Base-by-base conservation (phyloP, 2,329 filamentous ascomycete genomes). In the Epichloe brachyelytri region DNA sequence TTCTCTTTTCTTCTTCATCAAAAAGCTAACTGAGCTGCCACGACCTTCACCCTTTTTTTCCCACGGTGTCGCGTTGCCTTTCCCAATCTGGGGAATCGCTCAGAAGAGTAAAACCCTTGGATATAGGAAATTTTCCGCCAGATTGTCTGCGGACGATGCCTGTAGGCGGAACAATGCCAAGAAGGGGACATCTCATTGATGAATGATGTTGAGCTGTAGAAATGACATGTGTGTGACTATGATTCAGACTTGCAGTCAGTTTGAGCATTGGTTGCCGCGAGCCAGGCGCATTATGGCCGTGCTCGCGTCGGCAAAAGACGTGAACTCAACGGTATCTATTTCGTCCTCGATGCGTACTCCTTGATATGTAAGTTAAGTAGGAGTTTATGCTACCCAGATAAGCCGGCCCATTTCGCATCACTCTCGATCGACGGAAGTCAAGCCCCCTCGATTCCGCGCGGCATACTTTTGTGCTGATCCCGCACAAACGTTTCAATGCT, bases 21-120 rank as follows among this genome's bases (percentile, higher is more conserved):
- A 80, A 80, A 80, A 80, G 76, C 72, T 67, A 71, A 65, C 70
- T 78, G 75, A 78, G 75, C 69, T 69, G 78, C 77, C 77, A 80
- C 77, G 77, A 80, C 77, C 76, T 69, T 75, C 77, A 79, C 71
- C 71, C 69, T 71, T 51, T 40, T 40, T 64, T 58, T 61, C 62
- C 69, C 64, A 80, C 77, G 76, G 77, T 79, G 77, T 75, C 68
- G 76, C 63, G 77, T 80, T 80, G 77, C 77, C 77, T 75, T 75
- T 73, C 70, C 68, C 68, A 61, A 55, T 52, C 49, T 54, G 56
- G 70, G 70, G 73, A 72, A 73, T 65, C 62, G 68, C 72, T 79
- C 75, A 77, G 76, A 70, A 80, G 75, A 80, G 65, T 56, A 70
- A 75, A 66, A 68, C 71, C 77, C 77, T 75, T 75, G 75, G 66